Evolutionary conservation across 495 filamentous ascomycete genomes (phyloP).

Genomic region (Penicillium argentinense): DNA sequence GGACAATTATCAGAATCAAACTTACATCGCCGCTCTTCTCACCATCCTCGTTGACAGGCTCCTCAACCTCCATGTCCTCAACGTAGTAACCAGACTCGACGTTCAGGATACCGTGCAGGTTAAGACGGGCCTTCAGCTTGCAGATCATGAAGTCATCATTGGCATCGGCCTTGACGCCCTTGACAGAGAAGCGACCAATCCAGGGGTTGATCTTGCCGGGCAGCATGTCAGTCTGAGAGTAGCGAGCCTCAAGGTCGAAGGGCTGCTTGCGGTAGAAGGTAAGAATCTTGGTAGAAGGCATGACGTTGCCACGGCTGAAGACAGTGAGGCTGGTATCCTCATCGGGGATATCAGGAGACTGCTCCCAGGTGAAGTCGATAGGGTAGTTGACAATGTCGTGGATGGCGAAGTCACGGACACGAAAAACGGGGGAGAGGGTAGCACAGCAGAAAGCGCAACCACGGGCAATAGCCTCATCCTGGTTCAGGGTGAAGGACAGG

Average conservation of each 20-base stretch:
- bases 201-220: conserved; percentile 91
- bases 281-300: conserved; percentile 98
- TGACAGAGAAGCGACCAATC: conserved; percentile 95
- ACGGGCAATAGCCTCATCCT: conserved; percentile 95
- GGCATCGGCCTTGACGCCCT: conserved; percentile 79
- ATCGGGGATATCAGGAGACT: conserved; percentile 96
- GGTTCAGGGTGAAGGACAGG: conserved; percentile 96
- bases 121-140: conserved; percentile 98
- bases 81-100: conserved; percentile 97
- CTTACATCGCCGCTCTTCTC: conserved; percentile 76
- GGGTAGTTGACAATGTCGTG: conserved; percentile 98
- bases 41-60: conserved; percentile 69
- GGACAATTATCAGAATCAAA: conserved; percentile 19
- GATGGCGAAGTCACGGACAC: conserved; percentile 95
- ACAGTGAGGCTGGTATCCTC: conserved; percentile 97
- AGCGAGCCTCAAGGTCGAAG: conserved; percentile 95
- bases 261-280: conserved; percentile 99
- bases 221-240: conserved; percentile 81
- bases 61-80: conserved; percentile 97
- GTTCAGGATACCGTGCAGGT: conserved; percentile 94
- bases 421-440: conserved; percentile 96
- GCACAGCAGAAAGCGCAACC: conserved; percentile 98
- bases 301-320: conserved; percentile 95
- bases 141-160: conserved; percentile 98
- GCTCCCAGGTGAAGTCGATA: conserved; percentile 99